These are phyloP conservation scores for Alisma plantagoaquatica DNA, from an alignment of 106 monocot species.

Conservation along the genomic window DNA sequence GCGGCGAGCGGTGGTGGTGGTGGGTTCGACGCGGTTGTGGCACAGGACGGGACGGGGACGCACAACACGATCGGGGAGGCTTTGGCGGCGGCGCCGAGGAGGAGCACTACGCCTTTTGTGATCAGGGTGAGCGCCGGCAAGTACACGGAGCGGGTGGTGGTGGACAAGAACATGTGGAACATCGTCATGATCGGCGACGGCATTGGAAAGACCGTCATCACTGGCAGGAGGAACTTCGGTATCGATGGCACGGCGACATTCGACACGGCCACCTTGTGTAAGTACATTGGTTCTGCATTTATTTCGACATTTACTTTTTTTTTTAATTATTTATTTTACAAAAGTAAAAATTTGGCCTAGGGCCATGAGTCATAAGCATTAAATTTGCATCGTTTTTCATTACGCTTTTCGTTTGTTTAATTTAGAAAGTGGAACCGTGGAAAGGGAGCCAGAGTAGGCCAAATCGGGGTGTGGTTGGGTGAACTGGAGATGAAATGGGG, in stretches of 20 bases:
- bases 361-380: too few species aligned
- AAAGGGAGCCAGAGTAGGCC: too few species aligned
- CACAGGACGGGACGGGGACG: constrained; percentile 53
- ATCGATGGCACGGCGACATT: constrained; percentile 71
- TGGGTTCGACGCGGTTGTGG: constrained; percentile 35
- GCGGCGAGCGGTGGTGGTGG: constrained; percentile 4
- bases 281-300: too few species aligned
- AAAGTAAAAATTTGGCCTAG: too few species aligned
- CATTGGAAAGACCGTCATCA: constrained; percentile 41
- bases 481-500: too few species aligned
- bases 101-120: constrained; percentile 32
- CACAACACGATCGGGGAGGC: constrained; percentile 55
- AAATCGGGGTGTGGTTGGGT: too few species aligned
- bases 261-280: constrained; percentile 63
- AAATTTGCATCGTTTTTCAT: not conserved
- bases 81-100: constrained; percentile 44
- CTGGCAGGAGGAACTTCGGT: constrained; percentile 40
- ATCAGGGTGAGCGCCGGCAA: constrained; percentile 37
- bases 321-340: too few species aligned
- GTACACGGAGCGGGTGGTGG: constrained; percentile 60
- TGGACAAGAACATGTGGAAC: constrained; percentile 46
- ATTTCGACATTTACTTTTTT: too few species aligned
- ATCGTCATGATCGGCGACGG: constrained; percentile 60
- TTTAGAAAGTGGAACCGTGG: too few species aligned
- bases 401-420: too few species aligned